These are phyloP conservation scores for Drechslerella dactyloides DNA, from an alignment of 2,329 filamentous ascomycete genomes.

Conservation along the genomic window DNA sequence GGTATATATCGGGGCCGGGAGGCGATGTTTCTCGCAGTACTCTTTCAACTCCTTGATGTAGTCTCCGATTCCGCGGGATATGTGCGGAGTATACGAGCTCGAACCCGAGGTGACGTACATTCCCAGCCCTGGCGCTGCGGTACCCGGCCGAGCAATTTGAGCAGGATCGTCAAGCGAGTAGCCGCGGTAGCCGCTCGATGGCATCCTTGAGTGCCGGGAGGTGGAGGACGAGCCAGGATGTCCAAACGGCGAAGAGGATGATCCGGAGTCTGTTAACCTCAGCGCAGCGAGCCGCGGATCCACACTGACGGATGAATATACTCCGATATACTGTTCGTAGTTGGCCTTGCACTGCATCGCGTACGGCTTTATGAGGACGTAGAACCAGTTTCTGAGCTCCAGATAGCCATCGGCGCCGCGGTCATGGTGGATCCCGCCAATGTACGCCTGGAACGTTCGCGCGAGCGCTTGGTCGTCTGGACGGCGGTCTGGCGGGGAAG, in stretches of 20 bases:
- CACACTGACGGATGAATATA: neutral
- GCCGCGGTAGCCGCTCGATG: constrained; percentile 5
- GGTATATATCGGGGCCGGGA: constrained; percentile 17
- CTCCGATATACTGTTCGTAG: constrained; percentile 34
- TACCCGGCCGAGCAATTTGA: constrained; percentile 34
- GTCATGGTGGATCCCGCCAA: constrained; percentile 53
- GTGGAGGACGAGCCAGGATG: constrained; percentile 5
- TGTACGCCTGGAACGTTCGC: constrained; percentile 52
- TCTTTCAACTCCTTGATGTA: constrained; percentile 39
- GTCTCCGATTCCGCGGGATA: constrained; percentile 6
- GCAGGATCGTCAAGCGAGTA: constrained; percentile 27
- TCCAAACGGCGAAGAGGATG: neutral
- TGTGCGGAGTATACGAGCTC: neutral
- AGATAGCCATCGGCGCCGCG: constrained; percentile 43
- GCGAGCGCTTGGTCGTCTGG: constrained; percentile 50
- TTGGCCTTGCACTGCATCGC: constrained; percentile 50
- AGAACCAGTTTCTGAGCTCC: constrained; percentile 51
- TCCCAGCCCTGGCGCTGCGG: constrained; percentile 27
- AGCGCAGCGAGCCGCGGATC: constrained; percentile 4
- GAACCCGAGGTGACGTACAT: constrained; percentile 9
- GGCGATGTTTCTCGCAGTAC: constrained; percentile 35
- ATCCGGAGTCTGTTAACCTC: too few relatives aligned
- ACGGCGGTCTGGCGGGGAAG: constrained; percentile 20
- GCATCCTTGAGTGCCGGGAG: neutral
- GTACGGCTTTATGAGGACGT: constrained; percentile 51